These are phyloP conservation scores for Aspergillus steynii DNA, from an alignment of 495 filamentous ascomycete species.

Conservation along the genomic window DNA sequence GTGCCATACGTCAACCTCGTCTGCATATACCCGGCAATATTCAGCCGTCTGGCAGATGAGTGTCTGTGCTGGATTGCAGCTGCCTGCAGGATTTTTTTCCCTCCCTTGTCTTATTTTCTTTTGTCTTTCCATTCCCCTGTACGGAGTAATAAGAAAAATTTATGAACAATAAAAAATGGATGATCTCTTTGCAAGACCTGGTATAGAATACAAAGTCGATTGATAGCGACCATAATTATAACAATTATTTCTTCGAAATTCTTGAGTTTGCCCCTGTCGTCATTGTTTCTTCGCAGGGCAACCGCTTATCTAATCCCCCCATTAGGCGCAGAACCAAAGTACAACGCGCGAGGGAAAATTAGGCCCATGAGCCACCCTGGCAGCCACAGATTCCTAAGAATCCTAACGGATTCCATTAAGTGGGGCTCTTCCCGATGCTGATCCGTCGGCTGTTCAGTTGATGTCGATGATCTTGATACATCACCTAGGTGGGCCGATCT, in stretches of 20 bases:
- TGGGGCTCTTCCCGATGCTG: constrained; percentile 28
- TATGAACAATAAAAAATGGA: too few species aligned
- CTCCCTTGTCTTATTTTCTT: constrained; percentile 6
- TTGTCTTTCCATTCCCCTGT: constrained; percentile 1
- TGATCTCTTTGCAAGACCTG: too few species aligned
- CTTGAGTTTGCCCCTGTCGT: constrained; percentile 38
- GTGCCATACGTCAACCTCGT: constrained; percentile 15
- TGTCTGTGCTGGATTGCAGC: constrained; percentile 19
- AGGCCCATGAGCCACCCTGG: constrained; percentile 5
- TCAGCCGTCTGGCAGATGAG: constrained; percentile 14
- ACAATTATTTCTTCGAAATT: not conserved
- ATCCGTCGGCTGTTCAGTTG: constrained; percentile 28
- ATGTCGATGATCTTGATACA: constrained; percentile 28
- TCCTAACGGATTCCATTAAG: constrained; percentile 23
- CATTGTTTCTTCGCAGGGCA: constrained; percentile 21
- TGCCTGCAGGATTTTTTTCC: constrained; percentile 11
- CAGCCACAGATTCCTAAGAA: constrained; percentile 20
- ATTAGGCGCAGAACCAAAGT: not conserved
- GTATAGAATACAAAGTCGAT: too few species aligned
- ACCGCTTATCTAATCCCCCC: constrained; percentile 14
- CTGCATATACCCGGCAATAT: constrained; percentile 27
- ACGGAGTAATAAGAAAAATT: too few species aligned
- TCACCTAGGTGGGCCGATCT: constrained; percentile 27
- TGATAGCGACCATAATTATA: too few species aligned
- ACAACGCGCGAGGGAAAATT: not conserved